Evolutionary conservation across 148 eudicot genomes (phyloP), one percentile per base, ranked within the genome.

Genomic region (Vaccinium myrtillus): DNA sequence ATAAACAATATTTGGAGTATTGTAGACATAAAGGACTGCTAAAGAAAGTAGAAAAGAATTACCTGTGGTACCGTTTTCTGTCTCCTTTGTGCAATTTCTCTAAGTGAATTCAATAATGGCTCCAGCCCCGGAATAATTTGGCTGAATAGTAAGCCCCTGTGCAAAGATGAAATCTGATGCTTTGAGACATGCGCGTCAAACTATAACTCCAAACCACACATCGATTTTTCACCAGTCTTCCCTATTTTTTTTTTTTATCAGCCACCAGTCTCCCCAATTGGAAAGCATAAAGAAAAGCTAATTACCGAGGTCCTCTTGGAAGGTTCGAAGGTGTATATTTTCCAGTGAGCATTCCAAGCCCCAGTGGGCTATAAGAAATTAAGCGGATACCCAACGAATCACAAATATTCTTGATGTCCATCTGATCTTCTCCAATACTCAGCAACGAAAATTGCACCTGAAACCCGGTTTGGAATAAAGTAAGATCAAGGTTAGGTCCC

Each of bases 321-420:
- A 95, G 91, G 61, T 86, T 92, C 61, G 95, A 87, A 84, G 90
- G 83, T 25, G 91, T 88, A 86, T 96, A 94, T 90, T 96, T 96
- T 53, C 99, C 98, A 5, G 99, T 96, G 73, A 96, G 95, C 99
- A 96, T 96, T 69, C 99, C 99, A 84, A 96, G 96, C 16, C 98
- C 98, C 54, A 96, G 88, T 78, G 99, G 98, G 85, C 99, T 94
- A 87, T 95, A 96, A 13, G 98, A 90, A 67, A 95, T 96, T 36
- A 96, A 86, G 58, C 91, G 90, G 53, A 96, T 87, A 54, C 94
- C 99, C 32, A 95, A 86, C 32, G 93, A 92, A 89, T 96, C 94
- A 81, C 97, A 95, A 81, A 94, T 88, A 50, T 75, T 84, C 87
- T 91, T 96, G 61, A 94, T 90, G 86, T 96, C 99, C 87, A 89